Evolutionary conservation across 2,329 filamentous ascomycete species (phyloP).

Genomic region (Aspergillus sp.): DNA sequence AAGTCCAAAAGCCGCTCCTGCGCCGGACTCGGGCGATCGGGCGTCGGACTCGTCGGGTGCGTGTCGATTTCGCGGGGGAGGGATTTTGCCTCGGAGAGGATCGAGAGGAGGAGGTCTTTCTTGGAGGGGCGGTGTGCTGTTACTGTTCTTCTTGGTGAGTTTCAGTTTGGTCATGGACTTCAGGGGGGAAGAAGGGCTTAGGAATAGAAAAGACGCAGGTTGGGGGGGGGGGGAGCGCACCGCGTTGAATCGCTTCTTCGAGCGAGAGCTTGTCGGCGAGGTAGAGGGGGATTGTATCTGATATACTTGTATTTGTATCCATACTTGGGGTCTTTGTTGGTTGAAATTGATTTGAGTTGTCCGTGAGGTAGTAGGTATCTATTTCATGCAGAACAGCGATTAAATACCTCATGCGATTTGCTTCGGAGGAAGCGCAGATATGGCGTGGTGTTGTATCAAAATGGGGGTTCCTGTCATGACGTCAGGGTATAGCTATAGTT

Average conservation of each 20-base stretch:
- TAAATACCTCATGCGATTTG: too few relatives aligned
- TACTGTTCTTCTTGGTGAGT: not conserved
- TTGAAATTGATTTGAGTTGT: too few relatives aligned
- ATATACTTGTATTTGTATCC: not conserved
- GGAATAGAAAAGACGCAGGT: not conserved
- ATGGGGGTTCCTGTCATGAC: slow-evolving; percentile 6
- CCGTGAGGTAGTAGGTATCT: too few relatives aligned
- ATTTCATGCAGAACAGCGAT: too few relatives aligned
- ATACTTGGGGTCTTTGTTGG: too few relatives aligned
- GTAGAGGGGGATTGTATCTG: slow-evolving; percentile 7
- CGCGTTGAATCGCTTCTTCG: not conserved
- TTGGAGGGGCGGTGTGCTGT: not conserved
- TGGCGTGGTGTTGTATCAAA: not conserved
- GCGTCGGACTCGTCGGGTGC: slow-evolving; percentile 5
- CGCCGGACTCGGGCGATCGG: slow-evolving; percentile 2
- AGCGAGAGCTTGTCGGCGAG: slow-evolving; percentile 5
- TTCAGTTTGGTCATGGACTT: not conserved
- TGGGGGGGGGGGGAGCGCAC: not conserved
- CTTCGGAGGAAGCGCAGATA: too few relatives aligned
- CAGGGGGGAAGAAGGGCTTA: not conserved
- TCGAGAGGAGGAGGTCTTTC: not conserved
- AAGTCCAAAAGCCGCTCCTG: slow-evolving; percentile 7
- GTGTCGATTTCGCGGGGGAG: slow-evolving; percentile 9
- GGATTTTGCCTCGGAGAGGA: slow-evolving; percentile 11
- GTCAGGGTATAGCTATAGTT: not conserved